Percentiles rank a stretch among this genome's conserved stretches.
These are phyloP conservation scores for Gossypium trilobum DNA, from an alignment of 441 rosid species.

Conservation along the genomic window DNA sequence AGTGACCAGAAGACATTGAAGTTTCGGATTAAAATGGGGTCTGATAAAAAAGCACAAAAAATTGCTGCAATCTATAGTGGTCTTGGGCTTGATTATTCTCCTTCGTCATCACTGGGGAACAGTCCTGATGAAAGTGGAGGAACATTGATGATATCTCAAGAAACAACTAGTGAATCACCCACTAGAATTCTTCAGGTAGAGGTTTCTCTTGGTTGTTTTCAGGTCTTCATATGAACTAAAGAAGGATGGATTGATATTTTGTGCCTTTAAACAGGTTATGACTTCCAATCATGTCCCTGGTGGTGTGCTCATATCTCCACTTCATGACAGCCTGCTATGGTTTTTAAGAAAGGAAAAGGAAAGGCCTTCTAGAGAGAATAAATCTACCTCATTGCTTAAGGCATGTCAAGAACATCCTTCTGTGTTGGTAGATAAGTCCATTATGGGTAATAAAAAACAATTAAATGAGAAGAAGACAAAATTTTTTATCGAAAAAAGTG, in stretches of 20 bases:
- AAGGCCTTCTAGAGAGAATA: conserved; percentile 15
- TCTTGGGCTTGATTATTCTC: conserved; percentile 33
- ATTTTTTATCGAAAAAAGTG: conserved; percentile 13
- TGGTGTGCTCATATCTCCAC: conserved; percentile 48
- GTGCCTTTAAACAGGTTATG: conserved; percentile 60
- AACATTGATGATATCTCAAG: conserved; percentile 15
- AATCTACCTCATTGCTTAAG: conserved; percentile 18
- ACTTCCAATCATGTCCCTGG: conserved; percentile 43
- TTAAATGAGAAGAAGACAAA: conserved; percentile 22
- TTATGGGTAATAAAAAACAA: conserved; percentile 17
- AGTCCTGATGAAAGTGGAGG: conserved; percentile 31
- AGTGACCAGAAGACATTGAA: conserved; percentile 27
- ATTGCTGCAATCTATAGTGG: conserved; percentile 29
- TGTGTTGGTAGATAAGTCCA: conserved; percentile 14
- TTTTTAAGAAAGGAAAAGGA: conserved; percentile 29
- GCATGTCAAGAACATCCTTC: conserved; percentile 24
- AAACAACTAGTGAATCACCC: conserved; percentile 27
- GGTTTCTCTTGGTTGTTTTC: conserved; percentile 15
- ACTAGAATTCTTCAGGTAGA: conserved; percentile 55
- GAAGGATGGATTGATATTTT: conserved; percentile 19
- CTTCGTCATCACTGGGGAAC: conserved; percentile 39
- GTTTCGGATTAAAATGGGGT: conserved; percentile 32
- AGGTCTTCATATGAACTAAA: conserved; percentile 14
- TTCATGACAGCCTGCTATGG: conserved; percentile 38
- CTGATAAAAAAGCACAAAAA: conserved; percentile 18